Conservation (phyloP, 2,329 filamentous ascomycete genomes). For the Microdochium trichocladiopsis region DNA sequence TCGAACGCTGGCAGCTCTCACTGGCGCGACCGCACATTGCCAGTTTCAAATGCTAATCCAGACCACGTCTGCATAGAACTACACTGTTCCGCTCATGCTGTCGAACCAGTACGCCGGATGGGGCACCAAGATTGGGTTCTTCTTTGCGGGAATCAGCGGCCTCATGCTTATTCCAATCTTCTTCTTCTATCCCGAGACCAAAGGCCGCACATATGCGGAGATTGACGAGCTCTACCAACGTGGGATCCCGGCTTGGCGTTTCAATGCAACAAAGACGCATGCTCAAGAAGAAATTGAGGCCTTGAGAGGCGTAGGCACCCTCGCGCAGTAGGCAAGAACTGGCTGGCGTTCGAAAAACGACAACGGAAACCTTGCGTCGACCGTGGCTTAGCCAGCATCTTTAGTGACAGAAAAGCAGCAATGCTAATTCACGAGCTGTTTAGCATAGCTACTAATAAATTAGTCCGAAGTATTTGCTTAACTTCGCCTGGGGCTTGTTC, state of each 20-base stretch:
- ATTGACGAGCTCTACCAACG: slow-evolving; percentile 12
- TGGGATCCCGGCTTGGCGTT: slow-evolving; percentile 8
- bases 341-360: neutral
- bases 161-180: slow-evolving; percentile 3
- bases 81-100: slow-evolving; percentile 12
- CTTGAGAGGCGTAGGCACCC: neutral
- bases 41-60: neutral
- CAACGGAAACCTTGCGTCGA: no score
- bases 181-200: slow-evolving; percentile 10
- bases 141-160: slow-evolving; percentile 9
- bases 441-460: no score
- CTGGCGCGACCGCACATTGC: neutral
- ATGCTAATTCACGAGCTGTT: no score
- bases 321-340: neutral
- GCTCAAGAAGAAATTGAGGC: neutral
- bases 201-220: slow-evolving; percentile 13
- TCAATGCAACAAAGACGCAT: neutral
- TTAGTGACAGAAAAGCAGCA: no score
- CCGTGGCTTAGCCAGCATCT: no score
- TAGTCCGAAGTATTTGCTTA: no score
- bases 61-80: slow-evolving; percentile 2
- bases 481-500: no score
- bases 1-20: neutral
- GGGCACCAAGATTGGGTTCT: slow-evolving; percentile 7
- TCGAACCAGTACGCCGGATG: slow-evolving; percentile 8